Conservation (phyloP, 164 flowering plant genomes). For the Nymphaea colorata region DNA sequence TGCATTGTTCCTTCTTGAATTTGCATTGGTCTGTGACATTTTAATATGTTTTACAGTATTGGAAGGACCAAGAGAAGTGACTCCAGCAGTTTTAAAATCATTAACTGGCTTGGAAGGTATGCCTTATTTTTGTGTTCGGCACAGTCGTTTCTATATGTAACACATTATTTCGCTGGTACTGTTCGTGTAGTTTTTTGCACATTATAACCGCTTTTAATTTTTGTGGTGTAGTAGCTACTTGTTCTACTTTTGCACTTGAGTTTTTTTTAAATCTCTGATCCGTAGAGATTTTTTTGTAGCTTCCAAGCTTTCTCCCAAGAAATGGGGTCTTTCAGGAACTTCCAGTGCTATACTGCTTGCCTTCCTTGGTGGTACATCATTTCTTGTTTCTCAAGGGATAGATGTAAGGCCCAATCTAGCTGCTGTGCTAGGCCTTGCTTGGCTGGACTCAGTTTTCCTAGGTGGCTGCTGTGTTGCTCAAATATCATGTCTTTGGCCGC, state of each 20-base stretch:
- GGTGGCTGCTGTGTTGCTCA: slow-evolving; percentile 87
- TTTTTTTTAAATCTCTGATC: neutral
- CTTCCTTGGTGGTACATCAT: slow-evolving; percentile 64
- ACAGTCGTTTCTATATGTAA: no score
- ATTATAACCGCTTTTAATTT: no score
- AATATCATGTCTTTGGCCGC: slow-evolving; percentile 93
- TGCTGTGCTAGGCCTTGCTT: slow-evolving; percentile 58
- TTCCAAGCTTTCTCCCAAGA: slow-evolving; percentile 80
- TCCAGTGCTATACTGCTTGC: slow-evolving; percentile 41
- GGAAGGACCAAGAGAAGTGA: slow-evolving; percentile 79
- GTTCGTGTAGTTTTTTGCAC: no score
- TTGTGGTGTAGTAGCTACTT: no score
- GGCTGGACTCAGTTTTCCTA: slow-evolving; percentile 62
- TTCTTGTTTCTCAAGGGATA: slow-evolving; percentile 65
- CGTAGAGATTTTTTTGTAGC: slow-evolving; percentile 19
- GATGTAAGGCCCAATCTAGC: slow-evolving; percentile 83
- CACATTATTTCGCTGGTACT: no score
- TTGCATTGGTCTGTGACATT: neutral
- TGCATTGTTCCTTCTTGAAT: neutral
- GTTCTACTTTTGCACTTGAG: neutral
- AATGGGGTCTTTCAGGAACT: slow-evolving; percentile 87
- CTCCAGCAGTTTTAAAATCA: slow-evolving; percentile 62
- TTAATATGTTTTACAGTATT: slow-evolving; percentile 38
- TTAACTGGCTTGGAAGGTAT: slow-evolving; percentile 89
- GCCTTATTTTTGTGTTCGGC: neutral